Evolutionary conservation across 148 eudicot genomes (phyloP).

Genomic region (Tetragonia tetragonoides): DNA sequence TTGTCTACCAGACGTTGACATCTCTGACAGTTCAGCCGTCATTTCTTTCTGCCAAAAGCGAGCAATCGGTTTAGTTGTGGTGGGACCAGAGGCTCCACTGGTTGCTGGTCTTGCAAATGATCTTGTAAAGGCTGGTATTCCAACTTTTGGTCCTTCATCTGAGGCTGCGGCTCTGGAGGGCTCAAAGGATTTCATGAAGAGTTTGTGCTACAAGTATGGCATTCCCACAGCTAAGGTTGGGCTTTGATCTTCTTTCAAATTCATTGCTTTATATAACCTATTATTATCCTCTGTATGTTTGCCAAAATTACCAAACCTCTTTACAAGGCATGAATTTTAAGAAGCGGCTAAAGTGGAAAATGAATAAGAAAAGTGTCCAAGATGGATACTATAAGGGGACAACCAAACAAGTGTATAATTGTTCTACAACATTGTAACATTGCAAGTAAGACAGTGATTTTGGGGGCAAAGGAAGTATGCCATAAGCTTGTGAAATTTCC

Average conservation of each 20-base stretch:
- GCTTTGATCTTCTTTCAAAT: constrained; percentile 3
- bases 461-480: neutral
- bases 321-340: neutral
- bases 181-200: constrained; percentile 94
- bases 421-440: too few species aligned
- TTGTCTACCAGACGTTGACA: constrained; percentile 62
- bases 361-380: too few species aligned
- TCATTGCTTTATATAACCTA: neutral
- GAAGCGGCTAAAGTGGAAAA: neutral
- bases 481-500: neutral
- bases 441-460: neutral
- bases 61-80: constrained; percentile 73
- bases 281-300: neutral
- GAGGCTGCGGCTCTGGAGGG: constrained; percentile 97
- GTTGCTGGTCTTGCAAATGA: constrained; percentile 95
- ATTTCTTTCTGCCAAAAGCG: constrained; percentile 61
- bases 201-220: constrained; percentile 78
- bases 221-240: constrained; percentile 95
- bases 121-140: constrained; percentile 70
- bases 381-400: too few species aligned
- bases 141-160: constrained; percentile 88
- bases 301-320: neutral
- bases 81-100: constrained; percentile 98
- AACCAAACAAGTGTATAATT: too few species aligned
- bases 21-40: constrained; percentile 70